A percentile compares a stretch with the other conserved stretches of the same genome.
Evolutionary conservation across 371 early-diverging fungal genomes (phyloP).

Genomic region (Entomophthora muscae): DNA sequence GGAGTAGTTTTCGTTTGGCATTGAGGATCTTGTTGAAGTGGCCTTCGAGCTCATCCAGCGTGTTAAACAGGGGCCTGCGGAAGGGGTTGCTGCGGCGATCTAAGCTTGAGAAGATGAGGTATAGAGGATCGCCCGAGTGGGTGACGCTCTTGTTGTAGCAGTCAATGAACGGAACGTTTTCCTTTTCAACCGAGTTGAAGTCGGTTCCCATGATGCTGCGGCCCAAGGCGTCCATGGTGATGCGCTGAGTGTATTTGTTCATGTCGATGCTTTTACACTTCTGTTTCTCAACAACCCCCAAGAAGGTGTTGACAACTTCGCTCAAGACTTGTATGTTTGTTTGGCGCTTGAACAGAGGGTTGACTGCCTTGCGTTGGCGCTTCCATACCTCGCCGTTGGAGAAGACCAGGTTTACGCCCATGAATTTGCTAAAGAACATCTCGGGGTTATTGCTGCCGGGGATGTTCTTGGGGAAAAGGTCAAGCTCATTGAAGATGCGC

Average conservation of each 20-base stretch:
- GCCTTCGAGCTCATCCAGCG: not conserved
- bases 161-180: no score
- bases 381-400: conserved; percentile 15
- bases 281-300: no score
- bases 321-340: no score
- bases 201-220: no score
- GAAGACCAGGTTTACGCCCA: conserved; percentile 12
- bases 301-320: no score
- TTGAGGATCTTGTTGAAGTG: no score
- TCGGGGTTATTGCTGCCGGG: not conserved
- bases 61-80: not conserved
- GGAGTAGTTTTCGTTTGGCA: no score
- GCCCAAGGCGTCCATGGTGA: no score
- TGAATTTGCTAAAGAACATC: no score
- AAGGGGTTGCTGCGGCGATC: no score
- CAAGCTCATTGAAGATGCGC: not conserved
- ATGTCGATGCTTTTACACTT: conserved; percentile 16
- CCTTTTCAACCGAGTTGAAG: no score
- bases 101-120: not conserved
- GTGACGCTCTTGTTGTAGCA: not conserved
- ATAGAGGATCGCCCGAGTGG: not conserved
- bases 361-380: conserved; percentile 15
- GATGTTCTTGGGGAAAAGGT: not conserved
- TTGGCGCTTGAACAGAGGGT: no score
- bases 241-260: not conserved